Base-by-base conservation (phyloP, 1,139 yeast genomes). In the Taphrina wiesneri region DNA sequence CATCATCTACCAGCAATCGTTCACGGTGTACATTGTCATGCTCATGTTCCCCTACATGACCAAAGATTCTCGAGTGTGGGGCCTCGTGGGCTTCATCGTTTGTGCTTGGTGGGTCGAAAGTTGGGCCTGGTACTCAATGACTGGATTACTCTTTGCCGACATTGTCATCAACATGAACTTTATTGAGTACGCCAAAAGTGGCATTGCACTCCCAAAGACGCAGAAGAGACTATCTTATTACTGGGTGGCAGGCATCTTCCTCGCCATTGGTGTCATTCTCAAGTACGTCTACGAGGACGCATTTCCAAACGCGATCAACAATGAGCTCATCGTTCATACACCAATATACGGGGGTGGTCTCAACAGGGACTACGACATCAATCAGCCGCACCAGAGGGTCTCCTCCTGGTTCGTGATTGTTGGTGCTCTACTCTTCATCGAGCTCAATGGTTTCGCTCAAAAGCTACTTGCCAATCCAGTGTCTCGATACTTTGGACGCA, bases 391-490 rank as follows among this genome's bases (percentile, higher is more conserved):
- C 36, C 64, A 60, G 52, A 36, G 64, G 13, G 56, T 60, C 30
- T 60, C 64, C n/a, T 60, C 64, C 43, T 60, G 64, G 64, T 60
- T 60, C 28, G 64, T 60, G 17, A 51, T 60, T n/a, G 64, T 60
- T 21, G 64, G 64, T 43, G 36, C 49, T 41, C 56, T 60, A 32
- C 23, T 60, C 49, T 60, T 60, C 15, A 49, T 60, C 52, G 64
- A 60, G 23, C 39, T 60, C 45, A 60, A 51, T 45, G 26, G 26
- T 7, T 13, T 60, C n/a, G 56, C 47, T 13, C 64, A 60, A 43
- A 25, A 32, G 15, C 19, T 60, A 39, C 49, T 60, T n/a, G 47
- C 51, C 30, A 60, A 60, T 43, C 57, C 64, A 15, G 15, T 60
- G 26, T 60, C 51, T 26, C 45, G 64, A 6, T 60, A 60, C 25